Evolutionary conservation across 148 eudicot species (phyloP).

Genomic region (Persicaria tinctoria): DNA sequence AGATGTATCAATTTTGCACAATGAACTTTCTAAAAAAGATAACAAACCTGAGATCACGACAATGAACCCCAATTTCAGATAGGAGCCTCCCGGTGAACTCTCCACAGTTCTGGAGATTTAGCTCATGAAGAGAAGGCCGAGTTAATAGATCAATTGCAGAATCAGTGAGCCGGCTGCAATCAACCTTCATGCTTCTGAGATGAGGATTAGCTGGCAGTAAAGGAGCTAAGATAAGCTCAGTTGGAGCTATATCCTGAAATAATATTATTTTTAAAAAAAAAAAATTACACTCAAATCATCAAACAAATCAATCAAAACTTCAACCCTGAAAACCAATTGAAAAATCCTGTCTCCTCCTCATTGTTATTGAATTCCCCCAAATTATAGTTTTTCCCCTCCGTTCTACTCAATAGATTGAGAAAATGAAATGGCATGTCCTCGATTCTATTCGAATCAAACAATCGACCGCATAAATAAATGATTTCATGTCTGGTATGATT

Average conservation of each 20-base stretch:
- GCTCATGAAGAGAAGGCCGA: slow-evolving; percentile 59
- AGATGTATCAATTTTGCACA: background rate
- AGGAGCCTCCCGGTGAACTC: slow-evolving; percentile 76
- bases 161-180: slow-evolving; percentile 75
- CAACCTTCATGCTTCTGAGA: slow-evolving; percentile 59
- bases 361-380: background rate
- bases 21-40: background rate
- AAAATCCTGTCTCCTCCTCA: background rate
- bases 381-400: background rate
- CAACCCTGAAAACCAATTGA: background rate
- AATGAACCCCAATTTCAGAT: slow-evolving; percentile 48
- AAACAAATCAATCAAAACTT: slow-evolving; percentile 8
- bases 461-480: background rate
- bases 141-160: slow-evolving; percentile 47
- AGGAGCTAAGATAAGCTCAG: slow-evolving; percentile 49
- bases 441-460: background rate
- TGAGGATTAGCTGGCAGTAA: slow-evolving; percentile 59
- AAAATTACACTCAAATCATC: background rate
- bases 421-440: background rate
- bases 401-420: background rate
- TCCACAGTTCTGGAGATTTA: slow-evolving; percentile 64
- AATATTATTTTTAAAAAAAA: background rate
- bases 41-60: slow-evolving; percentile 60
- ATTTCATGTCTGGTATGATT: too few species aligned
- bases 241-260: slow-evolving; percentile 60